Base-by-base conservation (phyloP, 768 basidiomycete genomes). In the Leccinum longicurvipes region DNA sequence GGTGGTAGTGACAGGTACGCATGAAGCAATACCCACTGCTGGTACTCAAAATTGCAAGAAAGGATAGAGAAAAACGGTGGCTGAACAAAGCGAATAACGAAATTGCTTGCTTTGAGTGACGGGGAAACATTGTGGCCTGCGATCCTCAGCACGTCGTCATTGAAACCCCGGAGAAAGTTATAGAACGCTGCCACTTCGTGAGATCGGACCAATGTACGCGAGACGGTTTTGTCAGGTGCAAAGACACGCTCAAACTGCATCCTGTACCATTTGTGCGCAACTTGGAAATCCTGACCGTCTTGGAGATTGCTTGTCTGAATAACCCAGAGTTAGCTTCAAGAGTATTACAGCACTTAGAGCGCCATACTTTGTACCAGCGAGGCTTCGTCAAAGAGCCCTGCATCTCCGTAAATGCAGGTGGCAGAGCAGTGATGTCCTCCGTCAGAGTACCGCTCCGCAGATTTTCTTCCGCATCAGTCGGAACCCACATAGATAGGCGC, bases 41-140 rank as follows among this genome's bases (percentile, higher is more conserved):
- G 23, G 19, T 41, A 64, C 44, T 54, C 3, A 5, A 44, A 46
- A 15, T 29, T 24, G 4, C 47, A 15, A n/a, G 49, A 52, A 23
- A 2, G 6, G 15, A 24, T 5, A 3, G 32, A 24, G 36, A 55
- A 64, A 19, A 64, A 64, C 0, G 53, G 57, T 1, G 63, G 60
- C 1, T 45, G 53, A 23, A 62, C 11, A 3, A 65, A 57, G 50
- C 59, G 14, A 1, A 51, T 24, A 7, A 28, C 12, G 32, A 65
- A 65, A 12, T 53, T 59, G 19, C 56, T 54, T 9, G 59, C 52
- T 47, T 60, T 57, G n/a, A 47, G 10, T 28, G 42, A 44, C 29
- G 49, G 57, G 14, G 56, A 54, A 19, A 7, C 12, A 4, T 47
- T 4, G 2, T 3, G 23, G n/a, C 6, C 4, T 6, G 8, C 8